phyloP scores from a whole-genome alignment of 305 asterid species.

The Fraxinus platypoda region DNA sequence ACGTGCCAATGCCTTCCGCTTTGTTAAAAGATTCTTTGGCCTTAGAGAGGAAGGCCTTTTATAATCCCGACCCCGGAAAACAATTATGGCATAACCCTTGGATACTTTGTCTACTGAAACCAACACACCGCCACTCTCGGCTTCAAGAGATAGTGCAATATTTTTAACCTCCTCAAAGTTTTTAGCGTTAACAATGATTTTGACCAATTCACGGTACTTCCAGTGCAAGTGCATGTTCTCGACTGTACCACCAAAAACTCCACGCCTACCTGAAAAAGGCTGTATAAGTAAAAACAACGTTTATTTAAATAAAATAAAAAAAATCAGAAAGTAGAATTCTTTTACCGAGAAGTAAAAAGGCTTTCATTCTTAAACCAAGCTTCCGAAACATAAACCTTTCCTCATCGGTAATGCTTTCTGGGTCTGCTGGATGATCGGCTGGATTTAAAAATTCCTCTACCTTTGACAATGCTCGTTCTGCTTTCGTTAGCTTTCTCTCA shows the following conservation, averaged over 20 bases:
- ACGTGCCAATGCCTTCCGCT: conserved; percentile 96
- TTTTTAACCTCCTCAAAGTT: conserved; percentile 66
- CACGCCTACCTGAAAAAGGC: conserved; percentile 82
- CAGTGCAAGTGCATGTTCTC: conserved; percentile 99
- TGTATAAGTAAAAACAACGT: conserved; percentile 12
- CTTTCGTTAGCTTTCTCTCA: conserved; percentile 64
- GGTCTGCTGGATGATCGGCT: conserved; percentile 59
- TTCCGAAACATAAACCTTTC: conserved; percentile 97
- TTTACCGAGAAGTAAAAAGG: conserved; percentile 88
- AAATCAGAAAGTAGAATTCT: not conserved
- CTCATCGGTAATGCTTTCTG: conserved; percentile 75
- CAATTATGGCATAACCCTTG: conserved; percentile 87
- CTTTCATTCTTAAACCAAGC: conserved; percentile 97
- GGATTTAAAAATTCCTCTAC: conserved; percentile 79
- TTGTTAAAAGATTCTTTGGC: conserved; percentile 91
- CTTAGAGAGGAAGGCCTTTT: conserved; percentile 65
- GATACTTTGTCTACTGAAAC: conserved; percentile 92
- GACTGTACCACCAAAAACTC: conserved; percentile 94
- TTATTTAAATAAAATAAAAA: conserved; percentile 17
- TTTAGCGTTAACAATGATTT: conserved; percentile 78
- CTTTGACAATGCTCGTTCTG: conserved; percentile 74
- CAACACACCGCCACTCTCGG: conserved; percentile 93
- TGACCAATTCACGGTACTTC: conserved; percentile 90
- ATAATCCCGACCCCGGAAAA: conserved; percentile 83
- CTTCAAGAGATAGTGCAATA: conserved; percentile 87